phyloP scores from a whole-genome alignment of 2,329 filamentous ascomycete genomes.

The Botryosphaeria dothidea region DNA sequence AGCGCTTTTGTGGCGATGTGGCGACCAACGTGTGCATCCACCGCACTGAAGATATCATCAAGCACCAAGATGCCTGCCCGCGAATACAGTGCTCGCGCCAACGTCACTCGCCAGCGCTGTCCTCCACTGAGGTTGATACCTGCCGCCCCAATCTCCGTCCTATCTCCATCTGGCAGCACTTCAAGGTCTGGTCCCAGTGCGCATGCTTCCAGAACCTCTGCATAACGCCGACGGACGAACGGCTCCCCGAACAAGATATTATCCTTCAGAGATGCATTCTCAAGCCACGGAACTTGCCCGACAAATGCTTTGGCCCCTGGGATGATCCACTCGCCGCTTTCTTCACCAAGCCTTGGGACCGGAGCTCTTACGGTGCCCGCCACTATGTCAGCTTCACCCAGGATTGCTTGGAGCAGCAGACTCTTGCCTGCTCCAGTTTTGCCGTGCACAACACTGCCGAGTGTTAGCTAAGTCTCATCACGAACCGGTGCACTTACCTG shows the following conservation, averaged over 20 bases:
- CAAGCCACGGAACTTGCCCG: slow-evolving; percentile 64
- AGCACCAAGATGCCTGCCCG: slow-evolving; percentile 73
- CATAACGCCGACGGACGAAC: slow-evolving; percentile 69
- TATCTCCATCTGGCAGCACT: slow-evolving; percentile 78
- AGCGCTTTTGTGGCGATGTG: slow-evolving; percentile 18
- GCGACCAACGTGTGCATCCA: slow-evolving; percentile 56
- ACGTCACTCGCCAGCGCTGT: slow-evolving; percentile 72
- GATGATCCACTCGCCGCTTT: neutral
- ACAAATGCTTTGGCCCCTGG: slow-evolving; percentile 42
- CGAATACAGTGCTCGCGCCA: slow-evolving; percentile 79
- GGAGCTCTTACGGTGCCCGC: slow-evolving; percentile 55
- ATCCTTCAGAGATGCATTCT: slow-evolving; percentile 76
- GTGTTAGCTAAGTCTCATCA: too few relatives aligned
- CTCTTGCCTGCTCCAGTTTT: slow-evolving; percentile 79
- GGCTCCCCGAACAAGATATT: slow-evolving; percentile 84
- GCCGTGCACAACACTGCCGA: slow-evolving; percentile 67
- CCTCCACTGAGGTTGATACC: slow-evolving; percentile 87
- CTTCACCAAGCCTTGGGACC: too few relatives aligned
- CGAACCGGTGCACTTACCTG: too few relatives aligned
- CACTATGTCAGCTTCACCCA: slow-evolving; percentile 73
- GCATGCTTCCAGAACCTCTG: slow-evolving; percentile 72
- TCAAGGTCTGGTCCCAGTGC: slow-evolving; percentile 77
- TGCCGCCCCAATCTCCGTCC: slow-evolving; percentile 83
- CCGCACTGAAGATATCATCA: slow-evolving; percentile 77
- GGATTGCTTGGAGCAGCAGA: slow-evolving; percentile 69